Conservation (phyloP, 78 protist species). For the slime mould (Dictyostelium discoideum) region DNA sequence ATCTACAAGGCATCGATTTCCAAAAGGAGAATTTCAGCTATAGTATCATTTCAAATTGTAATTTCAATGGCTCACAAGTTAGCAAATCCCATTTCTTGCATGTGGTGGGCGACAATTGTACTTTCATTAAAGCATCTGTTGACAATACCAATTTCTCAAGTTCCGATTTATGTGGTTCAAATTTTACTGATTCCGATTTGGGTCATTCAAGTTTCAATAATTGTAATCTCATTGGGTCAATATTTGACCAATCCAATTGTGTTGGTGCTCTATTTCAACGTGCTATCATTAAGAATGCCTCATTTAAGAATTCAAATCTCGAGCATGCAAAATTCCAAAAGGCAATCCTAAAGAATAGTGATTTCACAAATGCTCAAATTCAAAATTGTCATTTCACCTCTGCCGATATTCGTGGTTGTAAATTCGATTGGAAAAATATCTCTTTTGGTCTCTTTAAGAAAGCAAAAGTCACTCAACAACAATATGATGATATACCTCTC, state of each 20-base stretch:
- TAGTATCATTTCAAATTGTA: constrained; percentile 3
- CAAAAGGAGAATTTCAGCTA: constrained; percentile 27
- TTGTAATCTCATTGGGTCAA: not conserved
- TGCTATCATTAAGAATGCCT: constrained; percentile 28
- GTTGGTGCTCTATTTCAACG: constrained; percentile 55
- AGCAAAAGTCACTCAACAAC: constrained; percentile 29
- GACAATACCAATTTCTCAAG: constrained; percentile 31
- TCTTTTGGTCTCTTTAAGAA: constrained; percentile 29
- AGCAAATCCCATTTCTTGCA: constrained; percentile 29
- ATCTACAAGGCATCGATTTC: constrained; percentile 46
- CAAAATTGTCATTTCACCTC: constrained; percentile 50
- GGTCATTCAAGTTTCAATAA: constrained; percentile 53
- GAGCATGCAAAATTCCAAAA: constrained; percentile 77
- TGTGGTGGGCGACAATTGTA: not conserved
- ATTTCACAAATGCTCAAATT: constrained; percentile 42
- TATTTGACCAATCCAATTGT: constrained; percentile 16
- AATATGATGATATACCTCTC: constrained; percentile 3
- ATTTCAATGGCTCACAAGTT: constrained; percentile 7
- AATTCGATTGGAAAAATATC: constrained; percentile 49
- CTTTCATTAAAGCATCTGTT: not conserved
- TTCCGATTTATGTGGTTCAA: not conserved
- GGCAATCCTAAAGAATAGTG: constrained; percentile 25
- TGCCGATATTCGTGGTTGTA: constrained; percentile 27
- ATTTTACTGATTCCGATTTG: not conserved
- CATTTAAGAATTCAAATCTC: constrained; percentile 21